Base-by-base conservation (phyloP, 2,329 filamentous ascomycete genomes). In the Didymella glomerata region DNA sequence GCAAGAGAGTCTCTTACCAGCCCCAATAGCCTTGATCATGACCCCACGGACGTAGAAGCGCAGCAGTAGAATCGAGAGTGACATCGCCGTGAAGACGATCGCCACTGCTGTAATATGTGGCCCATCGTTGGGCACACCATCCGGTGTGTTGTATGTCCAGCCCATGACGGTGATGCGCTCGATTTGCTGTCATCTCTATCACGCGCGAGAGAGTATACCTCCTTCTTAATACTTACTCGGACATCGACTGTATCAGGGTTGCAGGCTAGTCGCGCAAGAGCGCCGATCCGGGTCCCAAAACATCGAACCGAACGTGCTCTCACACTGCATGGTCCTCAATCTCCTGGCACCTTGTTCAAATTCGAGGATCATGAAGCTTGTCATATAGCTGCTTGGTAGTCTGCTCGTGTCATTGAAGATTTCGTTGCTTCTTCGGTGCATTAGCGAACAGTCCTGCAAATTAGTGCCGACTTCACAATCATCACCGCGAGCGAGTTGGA, bases 1-100 rank as follows among this genome's bases (percentile, higher is more conserved):
- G 11, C 42, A 18, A 16, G n/a, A 20, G 25, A 45, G 25, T 18
- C 14, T 57, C 59, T 34, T 42, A 64, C 64, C 62, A 36, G 48
- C 51, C 13, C 62, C 62, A 16, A 61, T 32, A n/a, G 64, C 60
- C 41, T 63, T 63, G 38, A 64, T 53, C 54, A 66, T 59, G 14
- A 36, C 41, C 1, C 27, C 57, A 27, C 60, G 64, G 24, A 66
- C 57, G 13, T 66, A 66, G n/a, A 64, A 24, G 2, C 62, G 51
- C 20, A 66, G 48, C 20, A 44, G 45, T 22, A 66, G 18, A 5
- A 59, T 16, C 13, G 49, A 4, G 8, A 64, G 49, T 4, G 64
- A 61, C 5, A 56, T 13, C 20, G 38, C 16, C 2, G 64, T 64
- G 13, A 63, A 56, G 1, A 52, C 25, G 16, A 61, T 60, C 4